phyloP scores from a whole-genome alignment of 2,329 filamentous ascomycete species.

The Fonsecaea erecta region DNA sequence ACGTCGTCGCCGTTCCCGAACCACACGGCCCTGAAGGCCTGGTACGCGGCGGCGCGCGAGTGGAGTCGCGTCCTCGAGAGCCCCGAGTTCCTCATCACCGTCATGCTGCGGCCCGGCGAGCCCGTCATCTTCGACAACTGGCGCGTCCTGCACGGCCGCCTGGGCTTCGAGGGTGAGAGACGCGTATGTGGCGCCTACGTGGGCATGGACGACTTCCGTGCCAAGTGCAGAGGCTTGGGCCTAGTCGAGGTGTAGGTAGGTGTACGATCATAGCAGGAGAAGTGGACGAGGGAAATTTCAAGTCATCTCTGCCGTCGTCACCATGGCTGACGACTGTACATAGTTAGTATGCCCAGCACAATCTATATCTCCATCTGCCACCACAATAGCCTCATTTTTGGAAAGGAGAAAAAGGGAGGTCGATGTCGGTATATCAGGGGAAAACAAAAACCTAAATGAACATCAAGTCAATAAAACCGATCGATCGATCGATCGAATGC shows the following conservation, averaged over 20 bases:
- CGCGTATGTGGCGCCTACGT: slow-evolving; percentile 91
- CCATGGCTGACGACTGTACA: too few relatives aligned
- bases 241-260: slow-evolving; percentile 13
- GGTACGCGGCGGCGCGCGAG: slow-evolving; percentile 79
- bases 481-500: background rate
- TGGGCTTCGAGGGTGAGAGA: slow-evolving; percentile 79
- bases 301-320: too few relatives aligned
- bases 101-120: slow-evolving; percentile 77
- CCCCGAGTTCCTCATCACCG: slow-evolving; percentile 72
- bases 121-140: slow-evolving; percentile 94
- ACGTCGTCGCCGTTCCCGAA: slow-evolving; percentile 57
- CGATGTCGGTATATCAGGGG: too few relatives aligned
- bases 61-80: slow-evolving; percentile 73
- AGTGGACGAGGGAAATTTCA: too few relatives aligned
- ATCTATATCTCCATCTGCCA: too few relatives aligned
- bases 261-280: background rate
- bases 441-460: too few relatives aligned
- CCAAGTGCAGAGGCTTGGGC: slow-evolving; percentile 26
- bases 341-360: too few relatives aligned
- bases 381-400: too few relatives aligned
- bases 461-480: background rate
- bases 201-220: slow-evolving; percentile 47
- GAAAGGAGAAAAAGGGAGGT: too few relatives aligned
- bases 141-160: slow-evolving; percentile 86
- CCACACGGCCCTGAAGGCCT: slow-evolving; percentile 52